A percentile compares a stretch with the other conserved stretches of the same genome.
Conservation (phyloP, 2,329 filamentous ascomycete genomes). For the Phialemoniopsis sp. region DNA sequence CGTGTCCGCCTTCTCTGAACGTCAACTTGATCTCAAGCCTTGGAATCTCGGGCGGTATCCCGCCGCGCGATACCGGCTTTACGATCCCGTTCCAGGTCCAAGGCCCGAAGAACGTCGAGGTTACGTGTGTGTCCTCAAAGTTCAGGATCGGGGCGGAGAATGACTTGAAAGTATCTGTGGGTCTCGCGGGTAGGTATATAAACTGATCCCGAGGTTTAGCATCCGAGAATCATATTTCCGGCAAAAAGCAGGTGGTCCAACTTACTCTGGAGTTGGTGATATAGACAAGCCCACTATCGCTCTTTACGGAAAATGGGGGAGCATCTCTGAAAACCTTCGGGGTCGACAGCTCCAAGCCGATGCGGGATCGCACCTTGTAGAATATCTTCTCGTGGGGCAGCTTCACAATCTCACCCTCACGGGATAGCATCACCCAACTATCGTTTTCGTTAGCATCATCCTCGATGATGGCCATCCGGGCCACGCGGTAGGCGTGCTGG, state of each 20-base stretch:
- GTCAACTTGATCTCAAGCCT: constrained; percentile 78
- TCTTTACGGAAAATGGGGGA: constrained; percentile 64
- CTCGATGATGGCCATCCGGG: constrained; percentile 27
- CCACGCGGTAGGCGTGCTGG: constrained; percentile 31
- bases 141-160: constrained; percentile 88
- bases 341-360: constrained; percentile 70
- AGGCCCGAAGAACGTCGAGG: constrained; percentile 86
- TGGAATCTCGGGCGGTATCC: constrained; percentile 69
- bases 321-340: constrained; percentile 61
- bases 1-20: constrained; percentile 94
- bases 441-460: constrained; percentile 49
- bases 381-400: constrained; percentile 80
- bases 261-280: constrained; percentile 82
- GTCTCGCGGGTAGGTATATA: constrained; percentile 76
- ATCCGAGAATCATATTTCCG: no score
- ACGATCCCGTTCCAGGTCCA: constrained; percentile 85
- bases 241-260: constrained; percentile 1
- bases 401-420: constrained; percentile 70
- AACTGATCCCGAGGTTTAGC: constrained; percentile 32
- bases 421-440: constrained; percentile 89
- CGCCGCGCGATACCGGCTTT: constrained; percentile 77
- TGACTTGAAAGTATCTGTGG: constrained; percentile 70
- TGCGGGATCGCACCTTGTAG: constrained; percentile 75
- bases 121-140: constrained; percentile 79
- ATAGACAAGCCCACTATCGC: constrained; percentile 70